Conservation (phyloP, 805 yeast genomes). For the Hanseniaspora vineae region DNA sequence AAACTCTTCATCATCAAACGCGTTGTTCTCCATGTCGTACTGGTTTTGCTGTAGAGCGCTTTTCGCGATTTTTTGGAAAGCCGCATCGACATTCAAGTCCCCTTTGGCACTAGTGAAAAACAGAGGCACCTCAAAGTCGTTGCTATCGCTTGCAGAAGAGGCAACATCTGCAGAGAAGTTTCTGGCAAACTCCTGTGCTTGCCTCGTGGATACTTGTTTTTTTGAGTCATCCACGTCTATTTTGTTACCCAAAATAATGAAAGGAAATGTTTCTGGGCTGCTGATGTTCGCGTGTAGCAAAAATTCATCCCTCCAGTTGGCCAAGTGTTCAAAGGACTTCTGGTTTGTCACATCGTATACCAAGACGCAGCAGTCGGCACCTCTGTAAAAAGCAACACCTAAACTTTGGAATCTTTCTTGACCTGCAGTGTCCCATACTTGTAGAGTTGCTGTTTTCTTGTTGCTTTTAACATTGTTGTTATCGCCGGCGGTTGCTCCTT, state of each 20-base stretch:
- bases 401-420: slow-evolving; percentile 94
- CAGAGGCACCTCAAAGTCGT: slow-evolving; percentile 44
- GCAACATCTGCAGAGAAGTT: slow-evolving; percentile 30
- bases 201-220: slow-evolving; percentile 50
- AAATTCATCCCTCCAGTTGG: slow-evolving; percentile 92
- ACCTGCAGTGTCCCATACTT: slow-evolving; percentile 98
- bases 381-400: slow-evolving; percentile 95
- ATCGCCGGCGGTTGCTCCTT: slow-evolving; percentile 1
- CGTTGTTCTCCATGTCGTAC: slow-evolving; percentile 52
- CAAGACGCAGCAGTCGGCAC: slow-evolving; percentile 95
- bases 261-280: slow-evolving; percentile 92
- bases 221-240: slow-evolving; percentile 88
- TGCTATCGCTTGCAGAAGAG: slow-evolving; percentile 4
- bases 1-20: slow-evolving; percentile 81
- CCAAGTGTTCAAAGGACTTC: slow-evolving; percentile 79
- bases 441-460: slow-evolving; percentile 32
- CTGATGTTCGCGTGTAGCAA: slow-evolving; percentile 84
- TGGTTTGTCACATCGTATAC: slow-evolving; percentile 94
- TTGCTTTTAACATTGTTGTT: neutral
- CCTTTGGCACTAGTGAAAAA: slow-evolving; percentile 98
- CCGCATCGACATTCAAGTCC: slow-evolving; percentile 87
- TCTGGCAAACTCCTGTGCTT: slow-evolving; percentile 50
- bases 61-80: slow-evolving; percentile 90
- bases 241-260: slow-evolving; percentile 89
- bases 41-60: slow-evolving; percentile 88